Conservation (phyloP, 148 eudicot species). For the Simmondsia chinensis region DNA sequence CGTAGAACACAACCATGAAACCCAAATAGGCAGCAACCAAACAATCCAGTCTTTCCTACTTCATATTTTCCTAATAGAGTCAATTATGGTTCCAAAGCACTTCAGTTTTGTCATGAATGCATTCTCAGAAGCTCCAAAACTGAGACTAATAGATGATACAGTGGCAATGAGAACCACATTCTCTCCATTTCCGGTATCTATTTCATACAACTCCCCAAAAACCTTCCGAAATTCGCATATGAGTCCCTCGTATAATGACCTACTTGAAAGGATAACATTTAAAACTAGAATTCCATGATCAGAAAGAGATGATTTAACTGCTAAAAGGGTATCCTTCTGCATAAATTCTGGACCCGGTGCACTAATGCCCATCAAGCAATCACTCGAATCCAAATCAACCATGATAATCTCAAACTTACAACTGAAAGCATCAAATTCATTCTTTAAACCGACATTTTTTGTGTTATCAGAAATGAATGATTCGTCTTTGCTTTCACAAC, state of each 20-base stretch:
- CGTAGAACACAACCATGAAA: too few relatives aligned
- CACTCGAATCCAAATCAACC: slow-evolving; percentile 89
- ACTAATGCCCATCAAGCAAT: slow-evolving; percentile 34
- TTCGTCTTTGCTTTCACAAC: background rate
- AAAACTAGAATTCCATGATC: slow-evolving; percentile 48
- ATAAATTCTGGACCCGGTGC: slow-evolving; percentile 72
- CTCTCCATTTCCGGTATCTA: slow-evolving; percentile 60
- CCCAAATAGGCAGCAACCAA: too few relatives aligned
- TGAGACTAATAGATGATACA: slow-evolving; percentile 6
- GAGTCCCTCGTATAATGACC: slow-evolving; percentile 36
- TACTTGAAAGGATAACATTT: slow-evolving; percentile 54
- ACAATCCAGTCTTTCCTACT: too few relatives aligned
- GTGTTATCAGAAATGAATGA: background rate
- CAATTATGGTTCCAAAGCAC: slow-evolving; percentile 23
- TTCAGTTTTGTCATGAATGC: slow-evolving; percentile 42
- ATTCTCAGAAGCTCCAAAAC: slow-evolving; percentile 10
- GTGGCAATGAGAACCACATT: slow-evolving; percentile 63
- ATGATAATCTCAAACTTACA: slow-evolving; percentile 54
- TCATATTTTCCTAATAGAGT: slow-evolving; percentile 43
- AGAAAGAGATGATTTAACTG: slow-evolving; percentile 33
- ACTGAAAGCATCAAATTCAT: slow-evolving; percentile 7
- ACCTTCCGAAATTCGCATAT: slow-evolving; percentile 19
- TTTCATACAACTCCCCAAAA: slow-evolving; percentile 52
- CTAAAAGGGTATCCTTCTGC: slow-evolving; percentile 40
- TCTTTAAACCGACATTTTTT: background rate